These are phyloP conservation scores for Coemansia sp. DNA, from an alignment of 192 early-diverging fungal genomes.

Conservation along the genomic window DNA sequence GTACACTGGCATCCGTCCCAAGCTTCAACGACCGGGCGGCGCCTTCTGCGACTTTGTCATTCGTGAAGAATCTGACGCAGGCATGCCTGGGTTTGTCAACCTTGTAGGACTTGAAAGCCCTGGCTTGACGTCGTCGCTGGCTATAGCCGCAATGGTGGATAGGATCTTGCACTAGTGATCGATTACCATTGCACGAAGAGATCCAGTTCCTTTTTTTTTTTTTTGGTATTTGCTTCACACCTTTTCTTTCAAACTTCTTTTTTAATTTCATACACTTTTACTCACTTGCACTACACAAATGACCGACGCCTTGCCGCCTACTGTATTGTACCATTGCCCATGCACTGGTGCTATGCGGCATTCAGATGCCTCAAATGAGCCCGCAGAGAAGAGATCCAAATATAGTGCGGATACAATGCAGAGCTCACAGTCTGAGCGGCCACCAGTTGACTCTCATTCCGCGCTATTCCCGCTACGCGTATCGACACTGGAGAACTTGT, in stretches of 20 bases:
- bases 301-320: not conserved
- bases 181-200: not conserved
- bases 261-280: not conserved
- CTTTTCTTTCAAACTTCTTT: not conserved
- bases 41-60: slow-evolving; percentile 80
- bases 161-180: slow-evolving; percentile 11
- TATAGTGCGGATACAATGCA: not conserved
- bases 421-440: not conserved
- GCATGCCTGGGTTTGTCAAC: slow-evolving; percentile 68
- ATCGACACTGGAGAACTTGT: slow-evolving; percentile 68
- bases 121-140: slow-evolving; percentile 79
- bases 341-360: slow-evolving; percentile 24
- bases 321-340: slow-evolving; percentile 48
- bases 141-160: slow-evolving; percentile 63
- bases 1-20: slow-evolving; percentile 85
- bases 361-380: slow-evolving; percentile 1
- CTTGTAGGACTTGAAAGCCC: slow-evolving; percentile 87
- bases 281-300: slow-evolving; percentile 1
- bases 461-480: slow-evolving; percentile 35
- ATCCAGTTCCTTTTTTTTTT: not conserved
- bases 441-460: slow-evolving; percentile 1
- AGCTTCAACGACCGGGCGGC: slow-evolving; percentile 73
- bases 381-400: slow-evolving; percentile 7
- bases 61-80: slow-evolving; percentile 57
- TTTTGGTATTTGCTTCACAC: not conserved